phyloP scores from a whole-genome alignment of 495 filamentous ascomycete genomes.

The Podospora bellae-mahoneyi region DNA sequence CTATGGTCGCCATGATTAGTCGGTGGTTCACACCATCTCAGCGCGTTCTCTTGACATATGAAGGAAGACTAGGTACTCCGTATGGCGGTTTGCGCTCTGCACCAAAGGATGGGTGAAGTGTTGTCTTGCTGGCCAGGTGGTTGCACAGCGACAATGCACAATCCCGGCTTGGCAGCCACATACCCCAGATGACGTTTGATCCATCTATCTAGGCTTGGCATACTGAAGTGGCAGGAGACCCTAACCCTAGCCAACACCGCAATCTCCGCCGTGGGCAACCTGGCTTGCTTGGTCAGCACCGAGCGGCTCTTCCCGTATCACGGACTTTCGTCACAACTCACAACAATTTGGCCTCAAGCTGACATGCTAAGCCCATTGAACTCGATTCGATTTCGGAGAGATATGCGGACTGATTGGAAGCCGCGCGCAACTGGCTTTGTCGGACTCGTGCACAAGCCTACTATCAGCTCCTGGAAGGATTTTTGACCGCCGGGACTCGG shows the following conservation, averaged over 20 bases:
- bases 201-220: background rate
- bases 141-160: slow-evolving; percentile 2
- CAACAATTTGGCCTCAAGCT: background rate
- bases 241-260: background rate
- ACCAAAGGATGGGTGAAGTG: background rate
- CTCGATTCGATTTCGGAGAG: background rate
- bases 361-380: background rate
- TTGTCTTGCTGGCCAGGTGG: background rate
- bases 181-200: background rate
- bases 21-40: slow-evolving; percentile 1
- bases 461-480: background rate
- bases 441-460: too few species aligned
- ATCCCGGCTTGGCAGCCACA: background rate
- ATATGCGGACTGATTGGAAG: background rate
- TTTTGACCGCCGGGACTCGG: background rate
- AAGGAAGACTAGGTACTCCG: too few species aligned
- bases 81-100: too few species aligned
- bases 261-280: too few species aligned
- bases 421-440: background rate
- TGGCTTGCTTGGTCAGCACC: too few species aligned
- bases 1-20: slow-evolving; percentile 1
- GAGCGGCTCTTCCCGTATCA: background rate
- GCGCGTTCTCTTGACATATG: too few species aligned
- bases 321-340: background rate
- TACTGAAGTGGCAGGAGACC: background rate